Base-by-base conservation (phyloP, 495 filamentous ascomycete species). In the Massariosphaeria phaeospora region DNA sequence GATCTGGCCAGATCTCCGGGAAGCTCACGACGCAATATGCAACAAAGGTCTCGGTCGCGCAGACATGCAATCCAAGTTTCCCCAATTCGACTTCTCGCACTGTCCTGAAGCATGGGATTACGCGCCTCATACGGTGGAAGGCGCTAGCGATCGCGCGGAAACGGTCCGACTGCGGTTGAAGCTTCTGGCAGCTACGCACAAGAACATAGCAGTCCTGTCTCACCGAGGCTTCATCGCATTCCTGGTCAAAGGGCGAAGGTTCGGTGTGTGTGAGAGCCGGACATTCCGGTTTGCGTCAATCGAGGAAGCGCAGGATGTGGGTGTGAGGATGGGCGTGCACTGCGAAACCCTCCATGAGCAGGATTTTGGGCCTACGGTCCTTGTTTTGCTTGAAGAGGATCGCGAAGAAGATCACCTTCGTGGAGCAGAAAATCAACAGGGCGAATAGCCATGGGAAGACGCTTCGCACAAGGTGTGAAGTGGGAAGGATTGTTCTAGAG, bases 1-100 rank as follows among this genome's bases (percentile, higher is more conserved):
- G 31, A 49, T 56, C 21, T 56, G 53, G 53, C 53, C 53, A 3
- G 53, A 48, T 12, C 53, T 56, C 25, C 44, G 53, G 13, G 53
- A 56, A 41, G 44, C 53, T 0, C 53, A 56, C 44, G 53, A 56
- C 44, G 53, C 53, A 1, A 41, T 41, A 7, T 56, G 44, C 53
- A 56, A 56, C 43, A 31, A 39, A 25, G 53, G 53, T 13, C 15
- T 42, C 23, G 17, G 18, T 6, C 53, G 53, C 3, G 44, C 31
- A 3, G 53, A 41, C 3, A 24, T 56, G 15, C n/a, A 9, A 7
- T 18, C 27, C 3, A 48, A 41, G 38, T 56, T 41, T 31, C 45
- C 53, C 3, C 43, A 49, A 2, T 43, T 56, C 17, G 34, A 56
- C 33, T 56, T 56, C 23, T 44, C 42, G 0, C 12, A 29, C 1